Conservation (phyloP, 345 rosid genomes). For the Nephelium lappaceum region DNA sequence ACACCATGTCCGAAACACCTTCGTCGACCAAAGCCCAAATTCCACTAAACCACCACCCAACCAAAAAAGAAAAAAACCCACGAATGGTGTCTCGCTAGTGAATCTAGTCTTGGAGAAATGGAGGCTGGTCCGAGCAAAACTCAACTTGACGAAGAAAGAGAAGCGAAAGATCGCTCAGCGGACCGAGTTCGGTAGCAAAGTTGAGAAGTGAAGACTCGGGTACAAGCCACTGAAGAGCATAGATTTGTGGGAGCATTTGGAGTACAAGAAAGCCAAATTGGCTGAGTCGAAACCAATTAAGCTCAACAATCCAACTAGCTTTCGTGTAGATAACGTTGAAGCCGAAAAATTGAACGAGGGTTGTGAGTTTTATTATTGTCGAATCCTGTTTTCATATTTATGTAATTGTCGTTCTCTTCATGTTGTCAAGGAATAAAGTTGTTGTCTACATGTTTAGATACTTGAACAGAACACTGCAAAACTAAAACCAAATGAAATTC, state of each 20-base stretch:
- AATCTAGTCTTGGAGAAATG: conserved; percentile 86
- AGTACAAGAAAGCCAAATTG: conserved; percentile 67
- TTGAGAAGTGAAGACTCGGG: conserved; percentile 71
- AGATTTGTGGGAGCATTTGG: conserved; percentile 57
- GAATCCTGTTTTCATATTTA: background rate
- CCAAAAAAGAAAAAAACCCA: conserved; percentile 20
- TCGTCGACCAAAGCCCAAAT: background rate
- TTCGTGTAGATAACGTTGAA: conserved; percentile 21
- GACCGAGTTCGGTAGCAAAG: conserved; percentile 66
- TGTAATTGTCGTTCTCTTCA: background rate
- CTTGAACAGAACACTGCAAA: conserved; percentile 64
- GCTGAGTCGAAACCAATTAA: conserved; percentile 59
- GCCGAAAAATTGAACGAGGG: conserved; percentile 6
- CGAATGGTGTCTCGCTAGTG: conserved; percentile 43
- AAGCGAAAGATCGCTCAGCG: conserved; percentile 76
- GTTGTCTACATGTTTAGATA: conserved; percentile 79
- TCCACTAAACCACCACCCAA: background rate
- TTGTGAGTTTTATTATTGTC: background rate
- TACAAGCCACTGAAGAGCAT: conserved; percentile 58
- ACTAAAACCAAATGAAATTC: conserved; percentile 68
- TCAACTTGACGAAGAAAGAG: conserved; percentile 82
- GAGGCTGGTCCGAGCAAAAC: conserved; percentile 75
- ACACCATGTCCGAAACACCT: conserved; percentile 51
- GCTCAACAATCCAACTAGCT: conserved; percentile 56
- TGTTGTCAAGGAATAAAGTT: conserved; percentile 80